Evolutionary conservation across 23 red algal genomes (phyloP).

Genomic region (Agarophyton chilense): DNA sequence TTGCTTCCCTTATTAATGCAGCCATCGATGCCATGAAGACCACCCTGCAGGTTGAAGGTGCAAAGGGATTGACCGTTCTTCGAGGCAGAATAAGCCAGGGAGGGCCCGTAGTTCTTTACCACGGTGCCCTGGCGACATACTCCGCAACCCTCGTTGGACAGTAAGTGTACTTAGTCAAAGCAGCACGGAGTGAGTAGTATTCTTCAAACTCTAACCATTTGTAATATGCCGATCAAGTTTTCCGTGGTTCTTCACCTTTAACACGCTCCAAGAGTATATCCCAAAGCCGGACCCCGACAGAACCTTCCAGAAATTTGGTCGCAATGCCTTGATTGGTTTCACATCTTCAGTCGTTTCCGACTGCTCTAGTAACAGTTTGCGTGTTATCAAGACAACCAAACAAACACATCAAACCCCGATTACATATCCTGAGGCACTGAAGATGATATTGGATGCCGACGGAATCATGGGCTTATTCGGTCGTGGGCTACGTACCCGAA

Average conservation of each 20-base stretch:
- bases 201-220: neutral
- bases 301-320: conserved; percentile 72
- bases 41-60: conserved; percentile 74
- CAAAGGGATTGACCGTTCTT: conserved; percentile 62
- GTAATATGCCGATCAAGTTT: conserved; percentile 10
- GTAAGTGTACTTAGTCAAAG: conserved; percentile 4
- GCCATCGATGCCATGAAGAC: conserved; percentile 77
- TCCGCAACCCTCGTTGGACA: conserved; percentile 64
- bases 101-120: conserved; percentile 68
- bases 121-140: conserved; percentile 69
- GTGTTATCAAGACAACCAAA: conserved; percentile 73
- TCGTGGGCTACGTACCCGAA: conserved; percentile 68
- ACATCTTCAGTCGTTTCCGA: conserved; percentile 74
- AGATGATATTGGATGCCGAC: conserved; percentile 58
- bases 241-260: conserved; percentile 75
- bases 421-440: conserved; percentile 50
- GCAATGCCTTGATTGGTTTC: conserved; percentile 76
- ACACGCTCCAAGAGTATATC: conserved; percentile 63
- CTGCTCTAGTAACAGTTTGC: conserved; percentile 69
- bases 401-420: conserved; percentile 67
- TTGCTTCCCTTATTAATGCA: neutral
- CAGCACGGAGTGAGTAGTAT: neutral
- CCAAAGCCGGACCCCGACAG: conserved; percentile 58
- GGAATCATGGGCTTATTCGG: conserved; percentile 67
- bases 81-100: conserved; percentile 28